Conservation (phyloP, 441 rosid species). For the Adansonia madagascariensis region DNA sequence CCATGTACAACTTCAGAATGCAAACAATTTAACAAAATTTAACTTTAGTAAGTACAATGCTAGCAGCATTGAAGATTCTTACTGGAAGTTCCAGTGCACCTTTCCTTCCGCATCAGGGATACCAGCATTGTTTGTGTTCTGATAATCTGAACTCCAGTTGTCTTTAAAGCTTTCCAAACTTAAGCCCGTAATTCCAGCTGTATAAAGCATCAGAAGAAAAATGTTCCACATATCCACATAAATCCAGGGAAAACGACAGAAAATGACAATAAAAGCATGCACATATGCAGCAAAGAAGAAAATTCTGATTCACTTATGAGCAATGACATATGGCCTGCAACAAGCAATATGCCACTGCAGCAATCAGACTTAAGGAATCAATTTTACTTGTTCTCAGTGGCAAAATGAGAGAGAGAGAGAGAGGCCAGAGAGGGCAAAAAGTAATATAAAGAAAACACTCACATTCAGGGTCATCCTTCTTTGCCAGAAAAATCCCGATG, state of each 20-base stretch:
- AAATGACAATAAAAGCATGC: background rate
- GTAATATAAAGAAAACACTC: conserved; percentile 35
- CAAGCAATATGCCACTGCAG: conserved; percentile 1
- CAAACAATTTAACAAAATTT: conserved; percentile 19
- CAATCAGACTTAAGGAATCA: background rate
- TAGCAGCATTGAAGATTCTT: conserved; percentile 40
- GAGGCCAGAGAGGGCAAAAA: background rate
- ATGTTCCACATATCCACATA: conserved; percentile 7
- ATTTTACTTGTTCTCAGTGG: background rate
- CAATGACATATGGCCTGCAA: conserved; percentile 1
- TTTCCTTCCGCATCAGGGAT: conserved; percentile 81
- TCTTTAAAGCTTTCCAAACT: conserved; percentile 74
- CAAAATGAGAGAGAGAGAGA: background rate
- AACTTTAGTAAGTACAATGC: conserved; percentile 19
- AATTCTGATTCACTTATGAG: conserved; percentile 1
- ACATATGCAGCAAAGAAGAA: background rate
- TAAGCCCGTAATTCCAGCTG: conserved; percentile 87
- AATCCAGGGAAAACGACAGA: background rate
- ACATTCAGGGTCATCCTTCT: conserved; percentile 77
- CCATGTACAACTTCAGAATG: conserved; percentile 10
- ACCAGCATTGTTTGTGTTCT: conserved; percentile 82
- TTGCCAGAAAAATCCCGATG: conserved; percentile 70
- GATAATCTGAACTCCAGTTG: conserved; percentile 87
- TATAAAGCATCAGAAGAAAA: conserved; percentile 36
- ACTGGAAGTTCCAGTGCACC: conserved; percentile 86